Evolutionary conservation across 306 rosid genomes (phyloP), one percentile per base, ranked within the genome.

Genomic region (Notholithocarpus densiflorus): DNA sequence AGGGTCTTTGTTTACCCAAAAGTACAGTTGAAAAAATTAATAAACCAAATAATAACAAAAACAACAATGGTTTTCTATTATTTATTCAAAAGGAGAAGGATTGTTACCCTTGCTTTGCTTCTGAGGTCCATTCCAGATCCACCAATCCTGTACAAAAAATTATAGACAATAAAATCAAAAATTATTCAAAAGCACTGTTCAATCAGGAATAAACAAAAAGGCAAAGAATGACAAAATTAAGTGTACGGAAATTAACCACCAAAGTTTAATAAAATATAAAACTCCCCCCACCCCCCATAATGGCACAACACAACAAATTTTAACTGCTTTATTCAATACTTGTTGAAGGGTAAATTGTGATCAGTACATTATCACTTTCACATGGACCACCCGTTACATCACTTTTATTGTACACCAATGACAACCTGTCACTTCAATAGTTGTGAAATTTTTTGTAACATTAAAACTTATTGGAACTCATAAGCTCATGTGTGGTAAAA

Each of bases 61-160:
- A 32, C 14, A 68, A 6, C 3, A 68, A 68, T 40, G 72, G 51
- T 19, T 9, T 34, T 13, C 18, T 60, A 0, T 18, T 68, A 3
- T 18, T 18, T 27, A 9, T 9, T 71, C 37, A 26, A 5, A 70
- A 43, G 9, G 27, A 74, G n/a, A 11, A 60, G 23, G 77, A 75
- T 48, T 76, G 62, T 79, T 89, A 92, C 98, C 90, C 89, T 94
- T 74, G 97, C 98, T 91, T 95, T 95, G 94, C 99, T 91, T 91
- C 99, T 85, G 57, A 93, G 1, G 76, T 95, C 99, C 94, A 88
- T 11, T 45, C 98, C 99, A 73, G 98, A 91, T 73, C 99, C 99
- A 84, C 99, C 99, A 55, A 95, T 76, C 99, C 98, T 94, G 72
- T 34, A 32, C 51, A 34, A 34, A 21, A 68, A 9, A 34, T 32